Conservation (phyloP, 192 early-diverging fungal genomes). For the Fimicolochytrium jonesii region DNA sequence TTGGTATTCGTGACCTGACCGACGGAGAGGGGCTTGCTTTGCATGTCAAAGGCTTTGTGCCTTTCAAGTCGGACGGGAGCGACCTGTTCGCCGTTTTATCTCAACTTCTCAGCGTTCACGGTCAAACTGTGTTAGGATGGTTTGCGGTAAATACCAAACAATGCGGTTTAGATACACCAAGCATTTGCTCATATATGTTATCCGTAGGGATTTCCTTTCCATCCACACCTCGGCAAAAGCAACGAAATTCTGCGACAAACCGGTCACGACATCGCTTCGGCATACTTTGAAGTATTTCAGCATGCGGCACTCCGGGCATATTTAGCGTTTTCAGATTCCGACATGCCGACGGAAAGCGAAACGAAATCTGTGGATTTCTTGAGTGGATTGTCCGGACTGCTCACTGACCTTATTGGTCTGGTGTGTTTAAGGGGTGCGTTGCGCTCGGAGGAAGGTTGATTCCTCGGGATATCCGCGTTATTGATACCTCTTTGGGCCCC, state of each 20-base stretch:
- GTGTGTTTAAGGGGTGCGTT: constrained; percentile 15
- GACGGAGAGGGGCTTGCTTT: constrained; percentile 14
- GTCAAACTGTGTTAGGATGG: constrained; percentile 23
- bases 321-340: not conserved
- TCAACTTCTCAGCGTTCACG: constrained; percentile 10
- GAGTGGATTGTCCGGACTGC: constrained; percentile 2
- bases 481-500: not conserved
- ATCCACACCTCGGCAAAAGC: constrained; percentile 3
- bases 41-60: constrained; percentile 24
- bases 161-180: no score
- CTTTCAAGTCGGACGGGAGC: constrained; percentile 16
- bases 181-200: no score
- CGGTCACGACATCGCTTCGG: constrained; percentile 5
- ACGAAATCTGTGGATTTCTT: constrained; percentile 1
- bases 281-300: constrained; percentile 21
- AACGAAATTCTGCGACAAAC: not conserved
- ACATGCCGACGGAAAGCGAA: not conserved
- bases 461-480: no score
- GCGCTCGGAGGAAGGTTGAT: not conserved
- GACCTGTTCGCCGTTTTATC: constrained; percentile 1
- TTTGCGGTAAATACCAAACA: constrained; percentile 26
- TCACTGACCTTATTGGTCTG: constrained; percentile 16
- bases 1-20: constrained; percentile 16
- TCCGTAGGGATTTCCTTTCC: no score
- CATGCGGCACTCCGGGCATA: constrained; percentile 8